Conservation (phyloP, 2,329 filamentous ascomycete species). For the Tolypocladium paradoxum region DNA sequence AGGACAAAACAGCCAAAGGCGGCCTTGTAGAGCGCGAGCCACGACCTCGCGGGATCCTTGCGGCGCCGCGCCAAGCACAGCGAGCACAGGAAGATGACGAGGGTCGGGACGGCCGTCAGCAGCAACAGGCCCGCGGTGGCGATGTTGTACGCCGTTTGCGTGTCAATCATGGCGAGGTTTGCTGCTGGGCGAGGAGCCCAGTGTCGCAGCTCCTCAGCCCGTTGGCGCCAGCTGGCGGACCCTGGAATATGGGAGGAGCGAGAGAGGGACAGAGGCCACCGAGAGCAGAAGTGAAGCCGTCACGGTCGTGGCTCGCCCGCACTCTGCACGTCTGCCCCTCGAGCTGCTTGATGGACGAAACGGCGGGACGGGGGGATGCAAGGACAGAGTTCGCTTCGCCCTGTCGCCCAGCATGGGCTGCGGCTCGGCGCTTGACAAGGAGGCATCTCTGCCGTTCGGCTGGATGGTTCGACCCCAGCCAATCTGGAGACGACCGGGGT, state of each 20-base stretch:
- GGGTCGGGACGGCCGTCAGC: conserved; percentile 7
- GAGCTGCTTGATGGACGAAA: background rate
- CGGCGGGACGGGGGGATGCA: background rate
- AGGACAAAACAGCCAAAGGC: conserved; percentile 12
- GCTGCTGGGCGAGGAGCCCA: background rate
- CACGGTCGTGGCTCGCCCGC: background rate
- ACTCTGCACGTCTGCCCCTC: background rate
- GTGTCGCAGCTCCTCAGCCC: background rate
- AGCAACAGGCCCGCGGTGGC: conserved; percentile 3
- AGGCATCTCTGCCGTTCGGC: too few relatives aligned
- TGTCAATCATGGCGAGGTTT: background rate
- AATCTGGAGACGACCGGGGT: too few relatives aligned
- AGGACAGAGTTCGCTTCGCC: background rate
- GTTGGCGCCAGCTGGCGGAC: background rate
- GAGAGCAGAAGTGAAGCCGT: background rate
- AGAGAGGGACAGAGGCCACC: background rate
- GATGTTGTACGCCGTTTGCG: background rate
- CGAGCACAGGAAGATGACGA: conserved; percentile 11
- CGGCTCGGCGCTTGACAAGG: too few relatives aligned
- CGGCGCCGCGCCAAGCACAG: conserved; percentile 11
- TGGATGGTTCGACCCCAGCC: too few relatives aligned
- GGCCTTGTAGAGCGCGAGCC: conserved; percentile 12
- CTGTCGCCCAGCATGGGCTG: too few relatives aligned
- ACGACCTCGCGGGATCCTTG: conserved; percentile 13
- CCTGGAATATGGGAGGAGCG: background rate